phyloP scores from a whole-genome alignment of 108 stramenopile genomes.

The Aurantiochytrium sp. region DNA sequence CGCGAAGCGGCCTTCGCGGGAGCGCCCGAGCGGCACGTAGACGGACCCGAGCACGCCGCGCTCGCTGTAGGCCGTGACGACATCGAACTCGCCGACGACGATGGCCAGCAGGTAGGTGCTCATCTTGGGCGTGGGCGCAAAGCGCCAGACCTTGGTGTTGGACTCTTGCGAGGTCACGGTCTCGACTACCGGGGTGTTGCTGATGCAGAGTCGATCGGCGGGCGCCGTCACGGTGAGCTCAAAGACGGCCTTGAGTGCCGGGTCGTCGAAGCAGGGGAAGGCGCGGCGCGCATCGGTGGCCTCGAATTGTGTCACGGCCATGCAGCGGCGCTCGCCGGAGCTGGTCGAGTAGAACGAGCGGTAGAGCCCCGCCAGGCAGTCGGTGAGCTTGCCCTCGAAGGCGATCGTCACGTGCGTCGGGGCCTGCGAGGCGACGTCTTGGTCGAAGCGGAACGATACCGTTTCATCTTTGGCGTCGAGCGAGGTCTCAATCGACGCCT shows the following conservation, averaged over 20 bases:
- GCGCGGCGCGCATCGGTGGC: constrained; percentile 74
- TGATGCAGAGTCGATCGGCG: constrained; percentile 69
- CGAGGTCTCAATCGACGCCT: constrained; percentile 71
- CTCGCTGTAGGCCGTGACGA: constrained; percentile 55
- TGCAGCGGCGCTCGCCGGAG: constrained; percentile 71
- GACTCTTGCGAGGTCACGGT: neutral
- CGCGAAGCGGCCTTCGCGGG: constrained; percentile 70
- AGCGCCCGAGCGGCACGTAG: constrained; percentile 85
- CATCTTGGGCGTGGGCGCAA: constrained; percentile 82
- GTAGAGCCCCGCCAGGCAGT: constrained; percentile 95
- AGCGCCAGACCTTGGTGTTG: constrained; percentile 56
- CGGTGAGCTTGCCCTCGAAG: constrained; percentile 77
- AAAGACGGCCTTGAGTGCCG: constrained; percentile 85
- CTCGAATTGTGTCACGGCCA: constrained; percentile 95
- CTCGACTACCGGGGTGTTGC: constrained; percentile 89
- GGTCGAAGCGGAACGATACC: constrained; percentile 45
- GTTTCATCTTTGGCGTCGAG: constrained; percentile 45
- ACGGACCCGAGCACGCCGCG: constrained; percentile 75
- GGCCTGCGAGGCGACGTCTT: constrained; percentile 1
- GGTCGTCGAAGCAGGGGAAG: constrained; percentile 97
- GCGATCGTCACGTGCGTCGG: constrained; percentile 50
- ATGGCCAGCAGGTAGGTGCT: constrained; percentile 84
- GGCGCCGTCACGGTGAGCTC: constrained; percentile 66
- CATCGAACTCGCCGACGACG: constrained; percentile 84
- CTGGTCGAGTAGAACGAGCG: constrained; percentile 70